Conservation (phyloP, 2,329 filamentous ascomycete genomes). For the Aspergillus cejpii region DNA sequence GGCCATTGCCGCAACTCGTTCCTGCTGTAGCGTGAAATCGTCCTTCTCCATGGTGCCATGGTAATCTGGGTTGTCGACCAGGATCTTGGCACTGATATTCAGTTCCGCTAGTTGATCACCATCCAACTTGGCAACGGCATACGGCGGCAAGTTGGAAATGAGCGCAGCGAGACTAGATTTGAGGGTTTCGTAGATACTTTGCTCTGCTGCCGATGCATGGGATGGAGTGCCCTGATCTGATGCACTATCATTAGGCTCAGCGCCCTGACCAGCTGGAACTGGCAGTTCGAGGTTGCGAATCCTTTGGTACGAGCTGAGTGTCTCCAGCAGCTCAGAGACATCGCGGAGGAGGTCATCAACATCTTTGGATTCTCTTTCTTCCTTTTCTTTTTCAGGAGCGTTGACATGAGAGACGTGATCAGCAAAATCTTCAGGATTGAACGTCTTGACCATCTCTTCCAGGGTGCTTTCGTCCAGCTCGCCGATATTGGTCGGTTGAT, state of each 20-base stretch:
- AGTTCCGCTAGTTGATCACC: conserved; percentile 79
- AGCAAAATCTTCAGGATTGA: conserved; percentile 32
- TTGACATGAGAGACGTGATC: conserved; percentile 20
- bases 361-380: conserved; percentile 40
- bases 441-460: conserved; percentile 40
- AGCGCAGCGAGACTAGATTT: conserved; percentile 69
- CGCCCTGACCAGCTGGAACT: conserved; percentile 23
- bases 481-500: conserved; percentile 26
- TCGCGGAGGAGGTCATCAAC: conserved; percentile 49
- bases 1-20: conserved; percentile 31
- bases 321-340: conserved; percentile 55
- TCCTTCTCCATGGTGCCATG: conserved; percentile 80
- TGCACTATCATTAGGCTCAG: conserved; percentile 24
- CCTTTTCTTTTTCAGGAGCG: conserved; percentile 17
- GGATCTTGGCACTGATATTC: conserved; percentile 70
- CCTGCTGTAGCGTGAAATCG: conserved; percentile 53
- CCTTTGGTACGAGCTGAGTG: conserved; percentile 56
- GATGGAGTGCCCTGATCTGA: conserved; percentile 39
- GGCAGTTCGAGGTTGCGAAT: conserved; percentile 48
- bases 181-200: conserved; percentile 61
- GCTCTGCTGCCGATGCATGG: conserved; percentile 51
- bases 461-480: conserved; percentile 38
- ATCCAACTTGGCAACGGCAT: conserved; percentile 77
- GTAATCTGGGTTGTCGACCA: conserved; percentile 66
- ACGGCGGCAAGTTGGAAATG: conserved; percentile 70